phyloP scores from a whole-genome alignment of 805 yeast genomes.

The Ogataea polymorpha region DNA sequence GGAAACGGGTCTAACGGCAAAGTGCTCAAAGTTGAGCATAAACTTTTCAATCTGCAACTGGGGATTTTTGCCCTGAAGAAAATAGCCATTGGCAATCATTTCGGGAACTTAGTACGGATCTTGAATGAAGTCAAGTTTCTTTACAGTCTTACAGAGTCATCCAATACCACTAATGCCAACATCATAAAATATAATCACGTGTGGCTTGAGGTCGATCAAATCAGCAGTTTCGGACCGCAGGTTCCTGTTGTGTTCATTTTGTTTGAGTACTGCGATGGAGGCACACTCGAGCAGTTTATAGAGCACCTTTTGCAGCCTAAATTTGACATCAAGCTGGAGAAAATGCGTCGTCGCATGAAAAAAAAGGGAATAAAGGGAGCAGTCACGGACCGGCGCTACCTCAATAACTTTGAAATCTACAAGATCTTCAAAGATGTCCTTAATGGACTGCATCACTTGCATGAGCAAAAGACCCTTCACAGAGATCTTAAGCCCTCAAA shows the following conservation, averaged over 20 bases:
- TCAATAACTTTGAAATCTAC: constrained; percentile 60
- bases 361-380: constrained; percentile 9
- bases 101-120: constrained; percentile 64
- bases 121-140: constrained; percentile 75
- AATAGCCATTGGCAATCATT: constrained; percentile 77
- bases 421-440: constrained; percentile 66
- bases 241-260: constrained; percentile 67
- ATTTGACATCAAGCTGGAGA: constrained; percentile 37
- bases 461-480: constrained; percentile 73
- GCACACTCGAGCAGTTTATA: constrained; percentile 73
- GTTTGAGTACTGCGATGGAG: constrained; percentile 88
- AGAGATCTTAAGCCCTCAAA: constrained; percentile 89
- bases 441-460: constrained; percentile 69
- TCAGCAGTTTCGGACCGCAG: constrained; percentile 51
- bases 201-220: constrained; percentile 72
- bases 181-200: constrained; percentile 86
- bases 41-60: constrained; percentile 63
- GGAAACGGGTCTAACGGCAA: constrained; percentile 87
- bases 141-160: constrained; percentile 43
- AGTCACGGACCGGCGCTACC: constrained; percentile 19
- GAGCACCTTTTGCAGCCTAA: constrained; percentile 36
- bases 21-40: constrained; percentile 80
- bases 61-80: constrained; percentile 85
- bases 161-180: constrained; percentile 40
- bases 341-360: constrained; percentile 26